Evolutionary conservation across 2,329 filamentous ascomycete species (phyloP), one percentile per base, ranked within the genome.

Genomic region (Rutstroemia sp.): DNA sequence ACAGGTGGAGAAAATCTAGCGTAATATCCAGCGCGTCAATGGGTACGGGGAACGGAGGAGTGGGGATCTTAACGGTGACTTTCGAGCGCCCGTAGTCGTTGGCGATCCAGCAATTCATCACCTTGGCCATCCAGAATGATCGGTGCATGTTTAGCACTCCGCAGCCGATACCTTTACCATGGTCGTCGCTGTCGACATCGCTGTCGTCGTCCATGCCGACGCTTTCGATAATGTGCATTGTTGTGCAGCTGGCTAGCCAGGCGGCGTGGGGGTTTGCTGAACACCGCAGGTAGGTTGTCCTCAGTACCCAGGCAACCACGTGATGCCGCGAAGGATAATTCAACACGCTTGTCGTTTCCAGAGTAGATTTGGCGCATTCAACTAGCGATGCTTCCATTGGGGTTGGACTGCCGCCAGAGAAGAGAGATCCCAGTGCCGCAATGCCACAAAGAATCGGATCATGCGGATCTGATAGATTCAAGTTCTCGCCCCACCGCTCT

Each of bases 361-460:
- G 59, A 10, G 65, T 49, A 7, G 56, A 37, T 46, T 63, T 61
- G 7, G 59, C 66, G 18, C 66, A 58, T 25, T 62, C 59, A 10
- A 63, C 57, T 6, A 69, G 59, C 47, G 67, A 60, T 37, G 59
- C 61, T 57, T 73, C 71, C 1, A 55, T 49, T 5, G 53, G 46
- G 21, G 37, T 52, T 16, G 62, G 63, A 46, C 61, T 52, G 6
- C 54, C 56, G 10, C 65, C 52, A 1, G 63, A 67, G 48, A 72
- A 73, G 10, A 69, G 61, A n/a, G 69, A 72, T 14, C 69, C 69
- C 9, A 72, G 52, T 4, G 65, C 68, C 23, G 70, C 58, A 3
- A 72, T 63, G 7, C 69, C 68, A 50, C 67, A 66, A 2, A 71
- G 61, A 5, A 69, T 52, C 4, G 69, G 69, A 48, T 71, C 70